Evolutionary conservation across 768 basidiomycete genomes (phyloP).

Genomic region (Collybiopsis confluens): DNA sequence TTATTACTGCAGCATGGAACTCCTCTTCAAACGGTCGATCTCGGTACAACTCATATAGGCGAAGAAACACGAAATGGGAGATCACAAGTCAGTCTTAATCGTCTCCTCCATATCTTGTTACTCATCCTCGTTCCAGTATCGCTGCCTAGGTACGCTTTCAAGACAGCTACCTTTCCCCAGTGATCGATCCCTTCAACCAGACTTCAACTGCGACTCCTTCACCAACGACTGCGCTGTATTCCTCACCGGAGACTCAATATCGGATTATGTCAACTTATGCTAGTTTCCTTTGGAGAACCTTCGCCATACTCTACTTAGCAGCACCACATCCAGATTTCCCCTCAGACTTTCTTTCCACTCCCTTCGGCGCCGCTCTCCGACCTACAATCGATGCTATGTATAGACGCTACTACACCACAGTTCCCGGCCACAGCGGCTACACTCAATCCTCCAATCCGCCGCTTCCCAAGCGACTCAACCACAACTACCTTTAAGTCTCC

Average conservation of each 20-base stretch:
- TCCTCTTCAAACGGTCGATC: conserved; percentile 65
- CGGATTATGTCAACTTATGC: conserved; percentile 81
- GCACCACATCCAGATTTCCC: conserved; percentile 47
- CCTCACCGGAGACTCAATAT: conserved; percentile 79
- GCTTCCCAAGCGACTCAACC: conserved; percentile 41
- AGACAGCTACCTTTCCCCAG: background rate
- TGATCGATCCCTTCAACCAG: conserved; percentile 29
- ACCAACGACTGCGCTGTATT: conserved; percentile 87
- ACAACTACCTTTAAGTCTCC: conserved; percentile 18
- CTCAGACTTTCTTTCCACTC: conserved; percentile 86
- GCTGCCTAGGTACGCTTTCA: conserved; percentile 52
- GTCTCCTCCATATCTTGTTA: no score
- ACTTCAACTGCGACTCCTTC: conserved; percentile 94
- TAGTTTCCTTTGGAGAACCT: conserved; percentile 14
- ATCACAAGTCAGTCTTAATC: conserved; percentile 70
- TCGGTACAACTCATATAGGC: conserved; percentile 82
- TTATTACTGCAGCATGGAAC: conserved; percentile 61
- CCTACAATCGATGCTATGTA: conserved; percentile 94
- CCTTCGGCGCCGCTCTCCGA: conserved; percentile 79
- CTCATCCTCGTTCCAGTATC: no score
- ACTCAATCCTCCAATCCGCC: conserved; percentile 55
- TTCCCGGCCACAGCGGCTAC: conserved; percentile 27
- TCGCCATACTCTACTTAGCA: no score
- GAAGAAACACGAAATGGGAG: conserved; percentile 72
- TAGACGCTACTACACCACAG: conserved; percentile 35